phyloP scores from a whole-genome alignment of 1,139 yeast species.

The Saccharomycopsis hybrid region DNA sequence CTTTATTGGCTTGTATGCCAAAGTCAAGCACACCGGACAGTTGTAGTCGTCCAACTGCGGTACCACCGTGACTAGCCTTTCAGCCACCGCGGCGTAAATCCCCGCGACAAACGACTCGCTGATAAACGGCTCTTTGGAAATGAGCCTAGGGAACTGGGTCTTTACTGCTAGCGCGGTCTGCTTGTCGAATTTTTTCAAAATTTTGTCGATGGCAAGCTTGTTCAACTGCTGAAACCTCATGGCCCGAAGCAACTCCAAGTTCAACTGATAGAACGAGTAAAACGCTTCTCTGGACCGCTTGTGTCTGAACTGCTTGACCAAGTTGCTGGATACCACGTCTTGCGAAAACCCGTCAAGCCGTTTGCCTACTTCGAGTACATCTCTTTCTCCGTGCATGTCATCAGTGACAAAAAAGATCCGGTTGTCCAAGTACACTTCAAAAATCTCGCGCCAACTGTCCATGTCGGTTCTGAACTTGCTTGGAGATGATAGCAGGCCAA shows the following conservation, averaged over 20 bases:
- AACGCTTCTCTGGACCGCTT: slow-evolving; percentile 44
- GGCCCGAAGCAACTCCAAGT: slow-evolving; percentile 49
- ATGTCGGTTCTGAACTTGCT: slow-evolving; percentile 44
- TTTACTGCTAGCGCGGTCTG: slow-evolving; percentile 54
- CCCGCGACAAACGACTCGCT: slow-evolving; percentile 48
- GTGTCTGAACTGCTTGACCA: slow-evolving; percentile 41
- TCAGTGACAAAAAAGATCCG: slow-evolving; percentile 58
- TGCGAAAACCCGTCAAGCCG: slow-evolving; percentile 37
- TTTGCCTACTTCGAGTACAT: slow-evolving; percentile 30
- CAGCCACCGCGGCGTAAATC: slow-evolving; percentile 50
- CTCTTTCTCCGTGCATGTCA: slow-evolving; percentile 43
- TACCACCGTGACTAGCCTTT: slow-evolving; percentile 45
- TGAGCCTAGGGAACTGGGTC: slow-evolving; percentile 39
- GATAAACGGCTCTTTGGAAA: slow-evolving; percentile 41
- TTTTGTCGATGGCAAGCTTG: slow-evolving; percentile 57
- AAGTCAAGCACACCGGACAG: slow-evolving; percentile 65
- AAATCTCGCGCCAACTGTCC: slow-evolving; percentile 67
- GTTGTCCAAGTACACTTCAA: slow-evolving; percentile 56
- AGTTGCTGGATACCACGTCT: slow-evolving; percentile 37
- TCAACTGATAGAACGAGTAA: slow-evolving; percentile 44
- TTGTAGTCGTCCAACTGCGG: slow-evolving; percentile 73
- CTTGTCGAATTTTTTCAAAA: slow-evolving; percentile 69
- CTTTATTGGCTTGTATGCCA: slow-evolving; percentile 66
- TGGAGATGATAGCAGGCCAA: slow-evolving; percentile 38
- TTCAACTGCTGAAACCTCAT: slow-evolving; percentile 59